Conservation (phyloP, 2,329 filamentous ascomycete genomes). For the Tolypocladium tropicale region DNA sequence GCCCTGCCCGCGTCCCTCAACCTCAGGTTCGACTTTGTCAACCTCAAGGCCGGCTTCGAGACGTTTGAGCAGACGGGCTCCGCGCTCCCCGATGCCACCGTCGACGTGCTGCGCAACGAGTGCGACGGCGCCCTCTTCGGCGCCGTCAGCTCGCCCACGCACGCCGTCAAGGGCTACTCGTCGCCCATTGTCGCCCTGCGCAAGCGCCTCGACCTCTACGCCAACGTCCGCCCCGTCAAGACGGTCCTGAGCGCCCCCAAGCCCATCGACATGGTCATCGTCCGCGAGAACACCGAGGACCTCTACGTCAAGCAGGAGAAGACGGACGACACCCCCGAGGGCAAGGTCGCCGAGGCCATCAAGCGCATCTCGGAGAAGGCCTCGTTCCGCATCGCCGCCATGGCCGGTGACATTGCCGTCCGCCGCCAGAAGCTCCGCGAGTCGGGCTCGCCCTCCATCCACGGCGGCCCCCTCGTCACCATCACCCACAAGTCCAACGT, state of each 20-base stretch:
- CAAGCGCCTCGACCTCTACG: constrained; percentile 90
- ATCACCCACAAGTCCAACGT: constrained; percentile 99
- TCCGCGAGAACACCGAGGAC: constrained; percentile 98
- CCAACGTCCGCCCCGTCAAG: constrained; percentile 95
- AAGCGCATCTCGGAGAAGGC: constrained; percentile 91
- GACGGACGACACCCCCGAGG: constrained; percentile 63
- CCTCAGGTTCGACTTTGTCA: constrained; percentile 87
- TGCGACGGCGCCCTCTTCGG: constrained; percentile 96
- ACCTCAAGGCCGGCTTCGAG: constrained; percentile 88
- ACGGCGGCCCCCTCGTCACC: constrained; percentile 67
- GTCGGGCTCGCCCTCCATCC: constrained; percentile 45
- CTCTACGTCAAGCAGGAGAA: constrained; percentile 95
- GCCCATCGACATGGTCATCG: constrained; percentile 93
- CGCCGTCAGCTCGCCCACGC: constrained; percentile 85
- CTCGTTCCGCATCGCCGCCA: constrained; percentile 74
- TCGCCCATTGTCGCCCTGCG: constrained; percentile 93
- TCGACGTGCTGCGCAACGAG: constrained; percentile 77
- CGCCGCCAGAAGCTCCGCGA: constrained; percentile 73
- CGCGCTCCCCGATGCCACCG: constrained; percentile 82
- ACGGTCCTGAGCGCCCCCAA: constrained; percentile 53
- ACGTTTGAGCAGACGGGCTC: constrained; percentile 84
- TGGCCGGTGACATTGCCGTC: constrained; percentile 90
- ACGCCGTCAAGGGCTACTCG: constrained; percentile 87
- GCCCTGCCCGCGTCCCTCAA: constrained; percentile 83
- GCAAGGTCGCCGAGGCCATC: constrained; percentile 90